Evolutionary conservation across 495 filamentous ascomycete genomes (phyloP).

Genomic region (Neurospora sublineolata): DNA sequence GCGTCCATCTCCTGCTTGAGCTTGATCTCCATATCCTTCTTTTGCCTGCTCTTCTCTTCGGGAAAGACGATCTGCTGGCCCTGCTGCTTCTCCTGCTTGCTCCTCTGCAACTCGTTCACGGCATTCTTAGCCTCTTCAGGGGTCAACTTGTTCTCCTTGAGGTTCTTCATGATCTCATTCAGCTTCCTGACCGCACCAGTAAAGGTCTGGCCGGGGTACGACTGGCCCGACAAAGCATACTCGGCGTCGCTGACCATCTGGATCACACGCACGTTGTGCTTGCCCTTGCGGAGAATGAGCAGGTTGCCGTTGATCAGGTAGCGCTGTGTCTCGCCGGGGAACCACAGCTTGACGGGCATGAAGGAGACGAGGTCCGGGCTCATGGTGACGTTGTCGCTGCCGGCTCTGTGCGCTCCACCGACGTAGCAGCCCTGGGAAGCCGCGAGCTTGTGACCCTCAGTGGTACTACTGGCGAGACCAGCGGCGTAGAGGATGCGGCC

Average conservation of each 20-base stretch:
- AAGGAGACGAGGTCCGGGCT: conserved; percentile 45
- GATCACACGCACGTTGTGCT: conserved; percentile 68
- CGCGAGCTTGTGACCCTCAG: conserved; percentile 56
- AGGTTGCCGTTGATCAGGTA: conserved; percentile 53
- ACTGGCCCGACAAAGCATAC: conserved; percentile 34
- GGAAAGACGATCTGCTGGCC: conserved; percentile 10
- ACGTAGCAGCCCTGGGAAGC: conserved; percentile 50
- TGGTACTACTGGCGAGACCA: conserved; percentile 52
- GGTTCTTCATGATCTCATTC: conserved; percentile 9
- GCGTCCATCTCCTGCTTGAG: conserved; percentile 10
- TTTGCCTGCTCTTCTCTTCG: conserved; percentile 7
- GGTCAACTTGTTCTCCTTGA: conserved; percentile 8
- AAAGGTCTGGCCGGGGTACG: conserved; percentile 33
- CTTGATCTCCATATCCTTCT: conserved; percentile 6
- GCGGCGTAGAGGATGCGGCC: conserved; percentile 54
- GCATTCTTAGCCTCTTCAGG: conserved; percentile 5
- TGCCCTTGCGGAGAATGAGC: conserved; percentile 63
- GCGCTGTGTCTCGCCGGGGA: conserved; percentile 41
- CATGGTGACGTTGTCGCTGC: conserved; percentile 35
- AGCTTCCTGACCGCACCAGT: conserved; percentile 27
- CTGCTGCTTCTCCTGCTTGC: conserved; percentile 28
- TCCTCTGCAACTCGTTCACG: not conserved
- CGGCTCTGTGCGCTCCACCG: conserved; percentile 32
- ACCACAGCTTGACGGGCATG: conserved; percentile 49
- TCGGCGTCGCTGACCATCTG: conserved; percentile 62